Evolutionary conservation across 345 rosid genomes (phyloP).

Genomic region (Brassica nigra): DNA sequence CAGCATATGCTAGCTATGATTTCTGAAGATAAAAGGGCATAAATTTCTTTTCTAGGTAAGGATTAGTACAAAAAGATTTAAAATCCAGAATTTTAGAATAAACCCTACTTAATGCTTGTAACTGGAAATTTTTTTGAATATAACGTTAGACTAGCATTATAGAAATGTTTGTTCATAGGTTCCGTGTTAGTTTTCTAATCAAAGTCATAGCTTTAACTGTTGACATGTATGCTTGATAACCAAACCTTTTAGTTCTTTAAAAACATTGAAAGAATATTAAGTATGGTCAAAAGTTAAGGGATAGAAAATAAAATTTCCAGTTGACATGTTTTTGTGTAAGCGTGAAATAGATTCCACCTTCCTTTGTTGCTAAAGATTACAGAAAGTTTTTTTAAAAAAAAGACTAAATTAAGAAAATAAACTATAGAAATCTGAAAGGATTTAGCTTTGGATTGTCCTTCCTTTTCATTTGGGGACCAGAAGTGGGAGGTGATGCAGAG

Average conservation of each 20-base stretch:
- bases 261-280: conserved; percentile 7
- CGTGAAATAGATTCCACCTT: conserved; percentile 38
- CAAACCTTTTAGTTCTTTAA: conserved; percentile 20
- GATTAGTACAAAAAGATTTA: conserved; percentile 1
- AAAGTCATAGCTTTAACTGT: conserved; percentile 27
- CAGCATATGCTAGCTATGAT: conserved; percentile 39
- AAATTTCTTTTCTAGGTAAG: conserved; percentile 13
- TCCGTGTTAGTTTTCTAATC: conserved; percentile 28
- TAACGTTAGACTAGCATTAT: conserved; percentile 19
- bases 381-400: conserved; percentile 5
- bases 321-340: conserved; percentile 37
- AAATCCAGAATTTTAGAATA: conserved; percentile 31
- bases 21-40: not conserved
- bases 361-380: conserved; percentile 38
- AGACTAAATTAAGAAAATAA: not conserved
- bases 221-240: conserved; percentile 38
- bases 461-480: conserved; percentile 35
- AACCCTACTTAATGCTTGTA: conserved; percentile 32
- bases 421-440: conserved; percentile 15
- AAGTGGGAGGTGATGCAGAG: conserved; percentile 40
- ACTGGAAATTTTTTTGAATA: conserved; percentile 10
- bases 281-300: conserved; percentile 38
- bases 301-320: conserved; percentile 20
- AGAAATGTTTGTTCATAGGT: conserved; percentile 24
- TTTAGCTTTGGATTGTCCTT: conserved; percentile 33